Evolutionary conservation across 768 basidiomycete species (phyloP).

Genomic region (Lactifluus subvellereus): DNA sequence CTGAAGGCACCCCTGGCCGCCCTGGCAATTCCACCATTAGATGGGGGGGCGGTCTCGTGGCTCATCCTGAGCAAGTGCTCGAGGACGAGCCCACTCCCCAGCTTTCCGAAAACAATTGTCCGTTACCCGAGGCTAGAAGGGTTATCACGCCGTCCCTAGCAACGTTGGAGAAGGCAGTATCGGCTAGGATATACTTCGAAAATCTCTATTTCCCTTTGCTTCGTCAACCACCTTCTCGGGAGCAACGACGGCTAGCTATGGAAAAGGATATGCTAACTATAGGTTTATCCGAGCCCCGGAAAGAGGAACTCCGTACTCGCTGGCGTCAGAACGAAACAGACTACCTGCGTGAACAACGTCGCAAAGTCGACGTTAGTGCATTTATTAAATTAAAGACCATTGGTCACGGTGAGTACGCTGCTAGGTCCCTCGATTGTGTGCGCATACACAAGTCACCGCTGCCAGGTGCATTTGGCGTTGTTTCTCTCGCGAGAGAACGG

Average conservation of each 20-base stretch:
- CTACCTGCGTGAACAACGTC: slow-evolving; percentile 77
- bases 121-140: slow-evolving; percentile 40
- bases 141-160: slow-evolving; percentile 79
- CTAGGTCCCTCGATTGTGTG: slow-evolving; percentile 26
- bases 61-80: slow-evolving; percentile 64
- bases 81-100: slow-evolving; percentile 41
- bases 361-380: slow-evolving; percentile 75
- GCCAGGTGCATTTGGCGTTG: slow-evolving; percentile 91
- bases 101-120: slow-evolving; percentile 26
- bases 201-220: slow-evolving; percentile 83
- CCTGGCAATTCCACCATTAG: slow-evolving; percentile 56
- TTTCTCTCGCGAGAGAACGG: slow-evolving; percentile 83
- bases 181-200: slow-evolving; percentile 91
- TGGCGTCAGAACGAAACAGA: slow-evolving; percentile 89
- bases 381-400: slow-evolving; percentile 91
- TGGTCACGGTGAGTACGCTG: slow-evolving; percentile 64
- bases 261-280: slow-evolving; percentile 81
- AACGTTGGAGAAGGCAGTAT: slow-evolving; percentile 90
- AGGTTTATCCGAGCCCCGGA: slow-evolving; percentile 63
- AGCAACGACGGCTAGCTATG: slow-evolving; percentile 79
- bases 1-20: slow-evolving; percentile 48
- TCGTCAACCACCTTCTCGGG: slow-evolving; percentile 78
- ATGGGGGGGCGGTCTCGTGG: slow-evolving; percentile 53
- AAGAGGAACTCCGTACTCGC: slow-evolving; percentile 60
- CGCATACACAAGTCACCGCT: slow-evolving; percentile 23